Evolutionary conservation across 148 eudicot genomes (phyloP).

Genomic region (Salicornia ramosissima): DNA sequence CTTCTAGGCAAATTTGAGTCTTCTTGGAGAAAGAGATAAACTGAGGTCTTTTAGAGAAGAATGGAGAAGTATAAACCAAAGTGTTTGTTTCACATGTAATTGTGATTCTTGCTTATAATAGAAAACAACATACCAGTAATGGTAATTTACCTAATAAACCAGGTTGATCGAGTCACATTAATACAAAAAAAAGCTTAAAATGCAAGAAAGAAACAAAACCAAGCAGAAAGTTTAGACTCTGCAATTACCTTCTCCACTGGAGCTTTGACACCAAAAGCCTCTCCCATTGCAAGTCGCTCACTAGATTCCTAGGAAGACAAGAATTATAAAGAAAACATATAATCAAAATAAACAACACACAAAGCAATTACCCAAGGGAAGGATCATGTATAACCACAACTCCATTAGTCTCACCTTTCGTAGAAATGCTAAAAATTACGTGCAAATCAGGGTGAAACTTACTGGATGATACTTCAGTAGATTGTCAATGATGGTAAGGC

Average conservation of each 20-base stretch:
- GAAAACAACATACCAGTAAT: background rate
- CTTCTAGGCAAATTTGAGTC: too few relatives aligned
- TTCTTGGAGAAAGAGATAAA: too few relatives aligned
- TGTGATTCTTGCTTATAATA: background rate
- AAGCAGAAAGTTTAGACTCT: background rate
- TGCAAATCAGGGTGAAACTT: conserved; percentile 28
- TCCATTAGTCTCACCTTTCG: conserved; percentile 1
- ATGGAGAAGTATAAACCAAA: background rate
- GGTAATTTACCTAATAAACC: background rate
- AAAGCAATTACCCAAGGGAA: background rate
- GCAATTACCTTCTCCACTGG: conserved; percentile 66
- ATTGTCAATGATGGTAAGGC: conserved; percentile 86
- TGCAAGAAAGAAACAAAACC: background rate
- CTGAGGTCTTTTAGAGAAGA: too few relatives aligned
- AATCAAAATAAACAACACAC: background rate
- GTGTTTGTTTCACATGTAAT: background rate
- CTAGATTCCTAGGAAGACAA: conserved; percentile 67
- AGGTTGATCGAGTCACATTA: background rate
- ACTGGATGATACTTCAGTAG: conserved; percentile 94
- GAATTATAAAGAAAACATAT: background rate
- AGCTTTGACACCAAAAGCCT: conserved; percentile 87
- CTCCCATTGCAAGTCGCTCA: conserved; percentile 92
- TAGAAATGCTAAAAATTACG: background rate
- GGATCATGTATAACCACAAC: background rate
- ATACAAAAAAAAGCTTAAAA: background rate